Percentiles rank a stretch among this genome's conserved stretches.
These are phyloP conservation scores for Iris pallida DNA, from an alignment of 116 monocot species.

Conservation along the genomic window DNA sequence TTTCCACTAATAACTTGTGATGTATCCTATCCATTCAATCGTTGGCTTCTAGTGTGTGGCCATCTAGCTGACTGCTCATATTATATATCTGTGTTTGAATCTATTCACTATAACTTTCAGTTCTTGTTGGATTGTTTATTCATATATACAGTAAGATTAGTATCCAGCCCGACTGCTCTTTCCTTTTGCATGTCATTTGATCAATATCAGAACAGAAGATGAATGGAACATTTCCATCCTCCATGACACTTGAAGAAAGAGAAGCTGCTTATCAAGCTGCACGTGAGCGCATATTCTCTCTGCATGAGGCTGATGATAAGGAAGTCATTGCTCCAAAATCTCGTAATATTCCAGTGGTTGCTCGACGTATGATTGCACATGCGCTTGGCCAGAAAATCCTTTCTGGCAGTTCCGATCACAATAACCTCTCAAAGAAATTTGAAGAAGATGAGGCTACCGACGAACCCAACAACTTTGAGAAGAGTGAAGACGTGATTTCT, in stretches of 20 bases:
- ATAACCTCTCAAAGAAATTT: too few species aligned
- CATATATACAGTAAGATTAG: too few species aligned
- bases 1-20: too few species aligned
- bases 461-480: not conserved
- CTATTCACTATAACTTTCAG: too few species aligned
- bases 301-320: slow-evolving; percentile 26
- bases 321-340: slow-evolving; percentile 38
- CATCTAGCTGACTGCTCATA: too few species aligned
- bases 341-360: slow-evolving; percentile 61
- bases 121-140: too few species aligned
- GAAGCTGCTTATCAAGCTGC: slow-evolving; percentile 86
- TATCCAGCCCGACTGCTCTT: too few species aligned
- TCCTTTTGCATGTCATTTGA: not conserved
- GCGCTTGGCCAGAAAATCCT: slow-evolving; percentile 62
- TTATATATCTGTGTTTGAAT: too few species aligned
- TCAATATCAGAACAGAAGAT: slow-evolving; percentile 3
- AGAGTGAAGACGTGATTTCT: not conserved
- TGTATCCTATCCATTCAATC: too few species aligned
- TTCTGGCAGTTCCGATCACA: not conserved
- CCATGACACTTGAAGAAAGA: slow-evolving; percentile 57
- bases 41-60: too few species aligned
- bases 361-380: slow-evolving; percentile 90
- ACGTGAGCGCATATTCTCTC: slow-evolving; percentile 73
- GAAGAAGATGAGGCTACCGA: not conserved
- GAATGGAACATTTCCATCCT: slow-evolving; percentile 8